Evolutionary conservation across 352 stramenopile genomes (phyloP).

Genomic region (Phytophthora fragariaefolia): DNA sequence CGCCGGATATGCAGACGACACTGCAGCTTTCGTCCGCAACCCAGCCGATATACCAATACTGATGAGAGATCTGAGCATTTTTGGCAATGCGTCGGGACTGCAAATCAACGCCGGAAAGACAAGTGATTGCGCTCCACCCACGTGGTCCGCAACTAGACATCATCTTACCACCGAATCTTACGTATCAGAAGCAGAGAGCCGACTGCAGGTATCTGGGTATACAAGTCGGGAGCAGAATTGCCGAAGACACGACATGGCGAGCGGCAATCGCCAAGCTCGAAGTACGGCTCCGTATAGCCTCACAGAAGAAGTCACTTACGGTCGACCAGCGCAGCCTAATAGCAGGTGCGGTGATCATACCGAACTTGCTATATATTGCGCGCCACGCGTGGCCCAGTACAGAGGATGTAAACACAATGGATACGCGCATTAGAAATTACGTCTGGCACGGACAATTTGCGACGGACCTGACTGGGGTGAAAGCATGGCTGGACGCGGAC

Average conservation of each 20-base stretch:
- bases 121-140: background rate
- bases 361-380: background rate
- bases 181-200: background rate
- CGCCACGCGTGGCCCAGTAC: background rate
- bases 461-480: background rate
- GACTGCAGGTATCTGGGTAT: background rate
- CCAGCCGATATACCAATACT: no score
- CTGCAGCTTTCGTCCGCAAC: background rate
- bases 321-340: slow-evolving; percentile 6
- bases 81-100: no score
- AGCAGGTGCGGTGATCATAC: background rate
- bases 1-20: slow-evolving; percentile 1
- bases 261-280: background rate
- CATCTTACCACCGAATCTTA: background rate
- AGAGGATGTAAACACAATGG: background rate
- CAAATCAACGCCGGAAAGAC: background rate
- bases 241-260: background rate
- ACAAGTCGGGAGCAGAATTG: background rate
- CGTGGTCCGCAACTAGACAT: background rate
- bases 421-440: background rate
- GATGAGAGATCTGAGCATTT: no score
- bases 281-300: background rate
- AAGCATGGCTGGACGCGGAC: slow-evolving; percentile 1
- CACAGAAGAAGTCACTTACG: background rate
- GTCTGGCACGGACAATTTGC: slow-evolving; percentile 1